phyloP scores from a whole-genome alignment of 106 monocot genomes.

The Hemerocallis citrina region DNA sequence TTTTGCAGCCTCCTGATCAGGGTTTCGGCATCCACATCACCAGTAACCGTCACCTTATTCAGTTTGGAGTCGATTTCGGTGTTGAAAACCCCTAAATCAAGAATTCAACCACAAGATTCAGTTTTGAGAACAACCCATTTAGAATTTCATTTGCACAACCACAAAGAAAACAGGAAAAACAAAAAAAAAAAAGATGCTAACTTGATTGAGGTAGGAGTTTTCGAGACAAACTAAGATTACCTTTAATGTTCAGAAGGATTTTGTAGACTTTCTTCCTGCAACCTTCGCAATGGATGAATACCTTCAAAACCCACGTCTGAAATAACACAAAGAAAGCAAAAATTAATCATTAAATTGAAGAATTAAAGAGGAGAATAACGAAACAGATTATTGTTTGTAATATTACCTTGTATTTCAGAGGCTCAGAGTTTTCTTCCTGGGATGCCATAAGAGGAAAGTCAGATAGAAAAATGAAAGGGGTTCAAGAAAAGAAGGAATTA shows the following conservation, averaged over 20 bases:
- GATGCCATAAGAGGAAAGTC: constrained; percentile 2
- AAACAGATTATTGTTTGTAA: neutral
- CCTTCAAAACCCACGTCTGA: constrained; percentile 17
- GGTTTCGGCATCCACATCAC: constrained; percentile 41
- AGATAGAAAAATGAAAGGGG: no score
- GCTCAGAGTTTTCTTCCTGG: neutral
- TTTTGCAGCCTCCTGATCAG: constrained; percentile 50
- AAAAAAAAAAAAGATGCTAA: neutral
- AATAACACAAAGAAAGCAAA: neutral
- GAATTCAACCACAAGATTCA: no score
- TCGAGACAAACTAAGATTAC: no score
- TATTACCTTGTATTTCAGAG: constrained; percentile 1
- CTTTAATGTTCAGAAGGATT: constrained; percentile 5
- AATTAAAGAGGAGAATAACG: neutral
- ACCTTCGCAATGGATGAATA: constrained; percentile 21
- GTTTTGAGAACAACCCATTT: no score
- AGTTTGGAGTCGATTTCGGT: constrained; percentile 33
- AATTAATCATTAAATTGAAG: neutral
- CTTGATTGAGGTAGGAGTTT: constrained; percentile 23
- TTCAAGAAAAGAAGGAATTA: no score
- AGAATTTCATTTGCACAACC: neutral
- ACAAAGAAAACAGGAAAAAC: no score
- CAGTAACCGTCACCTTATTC: constrained; percentile 47
- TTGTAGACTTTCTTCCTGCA: constrained; percentile 24
- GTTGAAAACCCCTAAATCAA: constrained; percentile 29